These are phyloP conservation scores for Eucalyptus regnans DNA, from an alignment of 345 rosid species.

Conservation along the genomic window DNA sequence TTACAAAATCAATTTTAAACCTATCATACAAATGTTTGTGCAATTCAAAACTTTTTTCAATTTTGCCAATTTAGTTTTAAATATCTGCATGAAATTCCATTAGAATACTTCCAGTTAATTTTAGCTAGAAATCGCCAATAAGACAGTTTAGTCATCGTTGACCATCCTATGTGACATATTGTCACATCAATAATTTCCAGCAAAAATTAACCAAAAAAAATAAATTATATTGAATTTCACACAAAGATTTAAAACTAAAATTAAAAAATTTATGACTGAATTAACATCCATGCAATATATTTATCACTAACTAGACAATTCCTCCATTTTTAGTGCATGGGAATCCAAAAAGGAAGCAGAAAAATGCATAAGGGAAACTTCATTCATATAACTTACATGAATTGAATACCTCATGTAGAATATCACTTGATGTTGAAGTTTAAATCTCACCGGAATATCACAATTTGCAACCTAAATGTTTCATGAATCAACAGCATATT, in stretches of 20 bases:
- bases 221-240: background rate
- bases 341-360: background rate
- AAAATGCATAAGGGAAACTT: background rate
- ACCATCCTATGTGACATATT: background rate
- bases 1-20: background rate
- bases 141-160: rapidly evolving
- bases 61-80: background rate
- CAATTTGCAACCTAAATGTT: background rate
- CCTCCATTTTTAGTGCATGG: background rate
- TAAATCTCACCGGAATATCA: background rate
- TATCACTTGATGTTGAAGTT: background rate
- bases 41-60: background rate
- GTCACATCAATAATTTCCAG: rapidly evolving
- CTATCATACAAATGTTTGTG: background rate
- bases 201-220: rapidly evolving
- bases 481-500: background rate
- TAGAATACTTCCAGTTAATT: background rate
- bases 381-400: background rate
- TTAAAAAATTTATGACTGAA: background rate
- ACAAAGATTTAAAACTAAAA: background rate
- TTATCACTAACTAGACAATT: background rate
- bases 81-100: background rate
- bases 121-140: background rate
- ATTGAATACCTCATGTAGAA: background rate
- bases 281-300: background rate